A percentile compares a stretch with the other conserved stretches of the same genome.
phyloP scores from a whole-genome alignment of 2,329 filamentous ascomycete species.

The Claviceps pazoutovae region DNA sequence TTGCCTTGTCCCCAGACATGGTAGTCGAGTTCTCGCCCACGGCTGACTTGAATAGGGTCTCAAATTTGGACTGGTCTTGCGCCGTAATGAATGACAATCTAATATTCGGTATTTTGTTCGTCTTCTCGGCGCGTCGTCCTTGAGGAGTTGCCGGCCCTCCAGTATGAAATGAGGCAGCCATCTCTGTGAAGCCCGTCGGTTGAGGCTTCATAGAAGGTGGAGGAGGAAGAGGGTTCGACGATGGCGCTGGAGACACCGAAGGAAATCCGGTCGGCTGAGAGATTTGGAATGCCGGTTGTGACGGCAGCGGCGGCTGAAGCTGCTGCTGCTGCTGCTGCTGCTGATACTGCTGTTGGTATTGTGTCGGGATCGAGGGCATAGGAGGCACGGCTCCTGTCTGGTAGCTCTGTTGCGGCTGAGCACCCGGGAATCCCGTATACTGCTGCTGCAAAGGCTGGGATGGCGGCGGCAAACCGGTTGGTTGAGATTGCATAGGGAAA shows the following conservation, averaged over 20 bases:
- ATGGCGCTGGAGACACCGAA: conserved; percentile 34
- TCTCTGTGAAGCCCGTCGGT: conserved; percentile 50
- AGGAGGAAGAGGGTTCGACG: conserved; percentile 33
- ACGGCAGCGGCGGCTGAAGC: conserved; percentile 14
- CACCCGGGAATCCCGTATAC: conserved; percentile 48
- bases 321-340: conserved; percentile 34
- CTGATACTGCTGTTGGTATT: conserved; percentile 45
- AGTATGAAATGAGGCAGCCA: conserved; percentile 52
- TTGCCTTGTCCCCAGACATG: conserved; percentile 83
- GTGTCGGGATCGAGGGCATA: conserved; percentile 44
- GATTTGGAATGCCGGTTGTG: conserved; percentile 23
- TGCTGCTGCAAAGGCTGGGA: conserved; percentile 51
- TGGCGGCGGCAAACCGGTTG: conserved; percentile 37
- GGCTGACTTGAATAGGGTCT: conserved; percentile 92
- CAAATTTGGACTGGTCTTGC: conserved; percentile 89
- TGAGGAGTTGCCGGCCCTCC: conserved; percentile 30
- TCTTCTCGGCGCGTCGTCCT: conserved; percentile 34
- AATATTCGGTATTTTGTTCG: conserved; percentile 80
- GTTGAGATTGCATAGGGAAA: conserved; percentile 37
- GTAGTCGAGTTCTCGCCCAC: conserved; percentile 73
- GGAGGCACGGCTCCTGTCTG: conserved; percentile 43
- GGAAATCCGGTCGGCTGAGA: conserved; percentile 31
- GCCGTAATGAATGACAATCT: conserved; percentile 92
- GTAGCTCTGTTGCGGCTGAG: conserved; percentile 45
- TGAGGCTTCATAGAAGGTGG: conserved; percentile 51